Conservation (phyloP, 805 yeast genomes). For the Huiozyma sinensis region DNA sequence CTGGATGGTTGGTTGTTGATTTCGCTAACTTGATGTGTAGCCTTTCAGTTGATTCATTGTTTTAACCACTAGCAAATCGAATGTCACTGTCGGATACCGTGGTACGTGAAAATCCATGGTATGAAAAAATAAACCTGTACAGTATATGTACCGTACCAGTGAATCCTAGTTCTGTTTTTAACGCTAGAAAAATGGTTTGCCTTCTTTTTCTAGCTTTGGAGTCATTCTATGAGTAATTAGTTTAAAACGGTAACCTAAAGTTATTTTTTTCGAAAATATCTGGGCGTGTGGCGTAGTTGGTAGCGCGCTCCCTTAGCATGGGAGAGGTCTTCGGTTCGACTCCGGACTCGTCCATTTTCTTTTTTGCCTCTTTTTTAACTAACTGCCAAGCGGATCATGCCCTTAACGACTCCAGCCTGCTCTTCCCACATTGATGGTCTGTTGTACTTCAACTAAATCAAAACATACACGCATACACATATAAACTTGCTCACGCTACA, state of each 20-base stretch:
- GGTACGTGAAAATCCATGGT: constrained; percentile 9
- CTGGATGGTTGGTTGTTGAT: constrained; percentile 1
- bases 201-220: too few relatives aligned
- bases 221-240: too few relatives aligned
- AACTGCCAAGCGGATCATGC: too few relatives aligned
- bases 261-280: too few relatives aligned
- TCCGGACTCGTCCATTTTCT: constrained; percentile 62
- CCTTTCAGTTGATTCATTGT: constrained; percentile 1
- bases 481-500: too few relatives aligned
- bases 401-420: too few relatives aligned
- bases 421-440: too few relatives aligned
- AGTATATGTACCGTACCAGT: constrained; percentile 7
- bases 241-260: too few relatives aligned
- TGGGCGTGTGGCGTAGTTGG: constrained; percentile 81
- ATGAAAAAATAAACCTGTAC: constrained; percentile 6
- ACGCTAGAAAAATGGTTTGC: constrained; percentile 8
- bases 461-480: too few relatives aligned
- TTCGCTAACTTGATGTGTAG: constrained; percentile 1
- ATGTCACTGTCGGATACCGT: constrained; percentile 4
- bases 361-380: background rate
- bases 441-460: too few relatives aligned
- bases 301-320: constrained; percentile 76
- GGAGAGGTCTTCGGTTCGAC: constrained; percentile 74
- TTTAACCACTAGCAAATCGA: background rate
- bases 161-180: constrained; percentile 5